These are phyloP conservation scores for Caryocar brasiliense DNA, from an alignment of 441 rosid genomes.

Conservation along the genomic window DNA sequence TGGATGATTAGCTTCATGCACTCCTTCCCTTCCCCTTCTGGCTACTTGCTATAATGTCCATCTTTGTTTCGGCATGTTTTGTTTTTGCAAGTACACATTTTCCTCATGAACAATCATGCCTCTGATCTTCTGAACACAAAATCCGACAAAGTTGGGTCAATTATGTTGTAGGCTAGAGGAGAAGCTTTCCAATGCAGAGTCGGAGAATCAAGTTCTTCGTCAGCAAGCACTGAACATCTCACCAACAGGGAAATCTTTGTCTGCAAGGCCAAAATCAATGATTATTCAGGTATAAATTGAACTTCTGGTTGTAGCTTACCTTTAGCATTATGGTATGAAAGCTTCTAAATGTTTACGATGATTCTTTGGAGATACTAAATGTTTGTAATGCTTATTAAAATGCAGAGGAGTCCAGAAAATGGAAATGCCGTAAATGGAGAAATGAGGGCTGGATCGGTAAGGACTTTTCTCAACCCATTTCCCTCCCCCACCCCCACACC, in stretches of 20 bases:
- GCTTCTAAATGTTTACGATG: conserved; percentile 17
- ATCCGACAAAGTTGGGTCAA: too few species aligned
- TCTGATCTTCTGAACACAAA: too few species aligned
- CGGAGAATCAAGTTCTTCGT: conserved; percentile 98
- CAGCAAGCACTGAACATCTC: conserved; percentile 95
- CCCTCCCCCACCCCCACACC: not conserved
- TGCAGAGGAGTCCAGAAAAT: conserved; percentile 87
- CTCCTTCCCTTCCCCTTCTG: not conserved
- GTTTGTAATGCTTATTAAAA: too few species aligned
- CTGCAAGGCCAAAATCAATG: conserved; percentile 59
- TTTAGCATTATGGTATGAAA: not conserved
- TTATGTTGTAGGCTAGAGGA: conserved; percentile 68
- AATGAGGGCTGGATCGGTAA: conserved; percentile 52
- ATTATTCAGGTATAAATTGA: conserved; percentile 52
- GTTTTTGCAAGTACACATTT: not conserved
- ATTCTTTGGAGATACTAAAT: too few species aligned
- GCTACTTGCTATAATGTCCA: too few species aligned
- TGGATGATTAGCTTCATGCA: not conserved
- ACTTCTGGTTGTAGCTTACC: not conserved
- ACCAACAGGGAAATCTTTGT: conserved; percentile 78
- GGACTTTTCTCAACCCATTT: conserved; percentile 11
- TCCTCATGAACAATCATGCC: too few species aligned
- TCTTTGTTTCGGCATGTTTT: not conserved
- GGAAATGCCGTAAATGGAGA: conserved; percentile 71
- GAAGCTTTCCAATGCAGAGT: conserved; percentile 91